These are phyloP conservation scores for Xylaria sp. DNA, from an alignment of 2,329 filamentous ascomycete species.

Conservation along the genomic window DNA sequence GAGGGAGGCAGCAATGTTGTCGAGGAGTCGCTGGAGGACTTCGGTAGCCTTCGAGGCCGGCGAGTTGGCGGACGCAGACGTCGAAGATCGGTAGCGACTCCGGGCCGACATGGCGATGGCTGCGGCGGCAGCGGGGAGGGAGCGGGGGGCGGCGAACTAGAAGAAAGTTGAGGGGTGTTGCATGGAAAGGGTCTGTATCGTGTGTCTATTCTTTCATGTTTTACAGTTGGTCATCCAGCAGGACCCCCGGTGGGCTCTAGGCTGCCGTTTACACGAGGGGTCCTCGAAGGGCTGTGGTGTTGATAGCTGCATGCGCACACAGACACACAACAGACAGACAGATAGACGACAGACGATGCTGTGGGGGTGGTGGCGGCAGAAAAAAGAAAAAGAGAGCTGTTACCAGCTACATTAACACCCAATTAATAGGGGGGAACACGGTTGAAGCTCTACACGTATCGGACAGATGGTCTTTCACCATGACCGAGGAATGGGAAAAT, in stretches of 20 bases:
- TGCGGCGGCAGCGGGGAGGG: background rate
- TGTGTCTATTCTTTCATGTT: conserved; percentile 45
- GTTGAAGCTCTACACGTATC: background rate
- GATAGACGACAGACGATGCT: background rate
- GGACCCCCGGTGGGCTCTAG: conserved; percentile 48
- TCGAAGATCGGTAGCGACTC: conserved; percentile 72
- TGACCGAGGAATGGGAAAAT: background rate
- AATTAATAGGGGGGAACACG: background rate
- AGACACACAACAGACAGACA: background rate
- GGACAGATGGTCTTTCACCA: background rate
- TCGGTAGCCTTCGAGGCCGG: conserved; percentile 70
- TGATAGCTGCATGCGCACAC: conserved; percentile 13
- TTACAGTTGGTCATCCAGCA: conserved; percentile 40
- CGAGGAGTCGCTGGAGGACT: conserved; percentile 66
- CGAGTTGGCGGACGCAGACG: conserved; percentile 67
- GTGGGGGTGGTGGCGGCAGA: background rate
- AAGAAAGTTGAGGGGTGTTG: conserved; percentile 32
- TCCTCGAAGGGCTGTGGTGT: conserved; percentile 44
- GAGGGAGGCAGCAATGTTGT: conserved; percentile 55
- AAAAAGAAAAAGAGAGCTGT: background rate
- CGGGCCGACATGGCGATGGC: conserved; percentile 60
- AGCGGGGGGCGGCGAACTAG: conserved; percentile 8
- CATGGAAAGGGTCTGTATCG: conserved; percentile 15
- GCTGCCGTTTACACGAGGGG: conserved; percentile 42
- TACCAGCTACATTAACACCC: conserved; percentile 1